Conservation (phyloP, 2,329 filamentous ascomycete species). For the Cadophora malorum region DNA sequence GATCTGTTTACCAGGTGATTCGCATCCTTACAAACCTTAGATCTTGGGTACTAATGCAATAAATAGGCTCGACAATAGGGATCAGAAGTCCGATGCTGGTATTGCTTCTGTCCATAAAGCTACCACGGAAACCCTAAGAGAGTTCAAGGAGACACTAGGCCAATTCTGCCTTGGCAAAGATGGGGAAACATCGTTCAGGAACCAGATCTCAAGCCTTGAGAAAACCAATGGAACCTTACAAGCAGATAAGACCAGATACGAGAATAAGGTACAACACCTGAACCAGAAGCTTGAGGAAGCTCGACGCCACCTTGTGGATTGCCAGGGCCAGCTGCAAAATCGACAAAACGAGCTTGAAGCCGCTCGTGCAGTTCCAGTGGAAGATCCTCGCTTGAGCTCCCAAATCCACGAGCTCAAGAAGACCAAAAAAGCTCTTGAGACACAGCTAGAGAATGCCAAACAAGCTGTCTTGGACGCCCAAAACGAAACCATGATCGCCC, state of each 20-base stretch:
- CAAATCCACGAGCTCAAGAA: conserved; percentile 37
- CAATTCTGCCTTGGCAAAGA: conserved; percentile 34
- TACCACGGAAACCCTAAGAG: conserved; percentile 29
- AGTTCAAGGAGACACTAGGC: conserved; percentile 34
- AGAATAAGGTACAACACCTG: conserved; percentile 29
- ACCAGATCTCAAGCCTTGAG: conserved; percentile 36
- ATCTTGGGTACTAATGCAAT: conserved; percentile 13
- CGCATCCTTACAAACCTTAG: neutral
- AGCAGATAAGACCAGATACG: conserved; percentile 25
- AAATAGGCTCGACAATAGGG: conserved; percentile 33
- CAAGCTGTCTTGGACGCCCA: conserved; percentile 41
- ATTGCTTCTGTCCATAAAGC: conserved; percentile 29
- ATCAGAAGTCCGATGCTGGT: conserved; percentile 23
- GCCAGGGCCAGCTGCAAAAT: conserved; percentile 29
- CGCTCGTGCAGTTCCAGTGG: conserved; percentile 29
- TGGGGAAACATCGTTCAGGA: conserved; percentile 30
- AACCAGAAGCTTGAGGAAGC: conserved; percentile 30
- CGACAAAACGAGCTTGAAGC: conserved; percentile 37
- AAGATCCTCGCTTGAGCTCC: conserved; percentile 32
- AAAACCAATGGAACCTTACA: conserved; percentile 33
- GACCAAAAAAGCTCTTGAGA: conserved; percentile 35
- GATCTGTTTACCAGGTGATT: conserved; percentile 38
- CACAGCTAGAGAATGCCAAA: conserved; percentile 44
- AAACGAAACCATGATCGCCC: conserved; percentile 26
- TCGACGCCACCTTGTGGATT: conserved; percentile 31